Evolutionary conservation across 2,329 filamentous ascomycete species (phyloP).

Genomic region (Penicillium nordicum): DNA sequence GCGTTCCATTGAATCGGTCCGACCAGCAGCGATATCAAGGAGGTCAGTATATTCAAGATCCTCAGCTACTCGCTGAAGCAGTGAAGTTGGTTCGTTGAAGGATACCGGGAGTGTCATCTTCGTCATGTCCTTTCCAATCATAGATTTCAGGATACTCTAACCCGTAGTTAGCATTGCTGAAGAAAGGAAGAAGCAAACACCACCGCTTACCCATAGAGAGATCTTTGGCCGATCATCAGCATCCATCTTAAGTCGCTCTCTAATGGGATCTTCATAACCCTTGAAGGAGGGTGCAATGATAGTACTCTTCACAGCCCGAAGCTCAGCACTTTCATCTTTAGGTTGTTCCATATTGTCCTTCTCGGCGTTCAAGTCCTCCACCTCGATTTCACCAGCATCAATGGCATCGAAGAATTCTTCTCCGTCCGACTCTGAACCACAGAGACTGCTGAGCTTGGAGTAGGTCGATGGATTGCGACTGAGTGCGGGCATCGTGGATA

Average conservation of each 20-base stretch:
- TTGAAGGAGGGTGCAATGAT: constrained; percentile 76
- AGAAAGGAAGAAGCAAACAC: not conserved
- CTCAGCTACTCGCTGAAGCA: constrained; percentile 90
- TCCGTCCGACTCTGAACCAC: constrained; percentile 71
- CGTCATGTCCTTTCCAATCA: constrained; percentile 99
- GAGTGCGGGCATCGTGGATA: constrained; percentile 20
- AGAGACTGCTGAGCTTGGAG: constrained; percentile 68
- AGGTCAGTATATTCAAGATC: constrained; percentile 98
- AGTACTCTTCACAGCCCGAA: constrained; percentile 49
- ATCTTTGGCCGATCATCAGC: constrained; percentile 90
- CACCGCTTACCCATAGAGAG: constrained; percentile 77
- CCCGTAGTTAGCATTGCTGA: constrained; percentile 4
- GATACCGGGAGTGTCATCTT: constrained; percentile 98
- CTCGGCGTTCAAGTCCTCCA: constrained; percentile 56
- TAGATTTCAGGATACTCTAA: constrained; percentile 93
- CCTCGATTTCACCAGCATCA: constrained; percentile 83
- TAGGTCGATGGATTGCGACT: constrained; percentile 64
- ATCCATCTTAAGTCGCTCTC: constrained; percentile 79
- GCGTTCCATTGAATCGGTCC: constrained; percentile 81
- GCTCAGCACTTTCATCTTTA: constrained; percentile 37
- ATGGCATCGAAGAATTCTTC: constrained; percentile 98
- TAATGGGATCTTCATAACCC: constrained; percentile 87
- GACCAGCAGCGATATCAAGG: constrained; percentile 80
- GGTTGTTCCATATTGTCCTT: constrained; percentile 47
- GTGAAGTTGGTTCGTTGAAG: constrained; percentile 95